phyloP scores from a whole-genome alignment of 371 early-diverging fungal genomes.

The Rhizopus delemar region DNA sequence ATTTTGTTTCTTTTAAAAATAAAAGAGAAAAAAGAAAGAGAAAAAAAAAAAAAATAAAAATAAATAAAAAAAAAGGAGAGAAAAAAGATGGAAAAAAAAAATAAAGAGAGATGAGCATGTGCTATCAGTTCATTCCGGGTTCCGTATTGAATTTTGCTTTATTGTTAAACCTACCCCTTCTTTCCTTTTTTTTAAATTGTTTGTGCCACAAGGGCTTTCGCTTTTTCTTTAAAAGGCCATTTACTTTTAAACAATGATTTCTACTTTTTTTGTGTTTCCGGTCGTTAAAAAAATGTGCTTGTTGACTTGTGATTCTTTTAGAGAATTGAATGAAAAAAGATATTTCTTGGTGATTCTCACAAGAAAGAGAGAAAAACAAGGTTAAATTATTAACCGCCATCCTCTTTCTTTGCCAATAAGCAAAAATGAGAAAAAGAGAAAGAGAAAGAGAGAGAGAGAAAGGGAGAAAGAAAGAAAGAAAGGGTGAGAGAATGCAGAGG shows the following conservation, averaged over 20 bases:
- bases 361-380: not conserved
- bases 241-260: not conserved
- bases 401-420: not conserved
- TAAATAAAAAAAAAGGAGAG: not conserved
- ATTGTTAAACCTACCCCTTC: not conserved
- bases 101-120: conserved; percentile 14
- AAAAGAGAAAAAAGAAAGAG: conserved; percentile 5
- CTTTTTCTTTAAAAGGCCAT: conserved; percentile 10
- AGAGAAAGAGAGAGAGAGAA: not conserved
- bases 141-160: conserved; percentile 9
- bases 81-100: conserved; percentile 6
- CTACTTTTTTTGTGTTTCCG: not conserved
- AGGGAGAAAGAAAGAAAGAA: not conserved
- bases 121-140: conserved; percentile 17
- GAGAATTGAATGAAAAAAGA: no score
- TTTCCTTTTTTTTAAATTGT: not conserved
- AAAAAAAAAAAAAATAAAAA: conserved; percentile 3
- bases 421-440: conserved; percentile 1
- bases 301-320: not conserved
- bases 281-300: no score
- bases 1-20: not conserved
- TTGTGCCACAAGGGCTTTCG: conserved; percentile 11
- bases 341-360: no score
- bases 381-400: conserved; percentile 4
- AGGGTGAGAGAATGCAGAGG: not conserved